Evolutionary conservation across 2,329 filamentous ascomycete genomes (phyloP).

Genomic region (Ceratocystiopsis minuta): DNA sequence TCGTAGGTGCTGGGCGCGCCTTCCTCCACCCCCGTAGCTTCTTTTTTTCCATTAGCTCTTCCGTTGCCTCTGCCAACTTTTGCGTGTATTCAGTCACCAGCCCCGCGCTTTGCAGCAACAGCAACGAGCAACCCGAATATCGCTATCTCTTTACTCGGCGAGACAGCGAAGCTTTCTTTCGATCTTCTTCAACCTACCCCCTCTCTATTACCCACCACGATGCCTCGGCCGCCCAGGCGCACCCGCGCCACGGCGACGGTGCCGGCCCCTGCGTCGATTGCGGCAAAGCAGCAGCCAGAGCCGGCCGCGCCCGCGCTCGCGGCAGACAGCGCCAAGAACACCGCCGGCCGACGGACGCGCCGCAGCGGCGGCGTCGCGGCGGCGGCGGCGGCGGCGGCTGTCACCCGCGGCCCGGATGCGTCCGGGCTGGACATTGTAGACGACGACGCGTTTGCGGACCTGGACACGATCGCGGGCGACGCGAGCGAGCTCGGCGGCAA

Average conservation of each 20-base stretch:
- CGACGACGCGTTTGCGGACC: slow-evolving; percentile 27
- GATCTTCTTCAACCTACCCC: too few species aligned
- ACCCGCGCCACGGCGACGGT: slow-evolving; percentile 7
- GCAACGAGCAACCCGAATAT: too few species aligned
- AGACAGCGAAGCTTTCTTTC: too few species aligned
- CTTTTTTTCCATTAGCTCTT: not conserved
- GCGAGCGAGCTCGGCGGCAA: not conserved
- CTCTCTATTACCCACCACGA: not conserved
- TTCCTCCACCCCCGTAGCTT: not conserved
- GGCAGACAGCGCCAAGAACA: slow-evolving; percentile 16
- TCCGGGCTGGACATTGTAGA: slow-evolving; percentile 29
- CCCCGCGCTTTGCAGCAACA: too few species aligned
- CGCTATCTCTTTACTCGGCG: too few species aligned
- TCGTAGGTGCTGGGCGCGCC: too few species aligned
- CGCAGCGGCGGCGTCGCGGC: slow-evolving; percentile 1
- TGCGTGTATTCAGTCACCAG: too few species aligned
- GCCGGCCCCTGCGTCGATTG: not conserved
- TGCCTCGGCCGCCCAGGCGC: slow-evolving; percentile 10
- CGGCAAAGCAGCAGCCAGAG: not conserved
- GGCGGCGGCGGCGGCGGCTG: slow-evolving; percentile 3
- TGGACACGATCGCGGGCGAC: slow-evolving; percentile 20
- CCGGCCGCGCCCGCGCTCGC: not conserved
- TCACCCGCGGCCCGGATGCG: slow-evolving; percentile 16
- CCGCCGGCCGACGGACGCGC: slow-evolving; percentile 6
- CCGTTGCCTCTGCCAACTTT: too few species aligned